These are phyloP conservation scores for Quercus phellos DNA, from an alignment of 331 rosid genomes.

Conservation along the genomic window DNA sequence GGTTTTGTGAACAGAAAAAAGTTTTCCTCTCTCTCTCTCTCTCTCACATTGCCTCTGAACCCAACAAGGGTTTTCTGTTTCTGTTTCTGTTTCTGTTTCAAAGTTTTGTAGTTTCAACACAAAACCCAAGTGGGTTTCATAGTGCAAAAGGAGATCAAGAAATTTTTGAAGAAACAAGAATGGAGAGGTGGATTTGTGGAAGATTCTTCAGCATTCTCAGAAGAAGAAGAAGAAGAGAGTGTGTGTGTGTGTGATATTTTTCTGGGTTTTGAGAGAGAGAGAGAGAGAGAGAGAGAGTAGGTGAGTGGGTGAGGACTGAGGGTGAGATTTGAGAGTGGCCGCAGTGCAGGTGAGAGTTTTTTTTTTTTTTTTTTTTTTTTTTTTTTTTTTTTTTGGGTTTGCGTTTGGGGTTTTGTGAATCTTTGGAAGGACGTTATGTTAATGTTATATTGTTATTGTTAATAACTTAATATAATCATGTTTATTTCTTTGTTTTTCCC, in stretches of 20 bases:
- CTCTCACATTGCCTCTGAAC: conserved; percentile 52
- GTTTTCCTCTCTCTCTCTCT: background rate
- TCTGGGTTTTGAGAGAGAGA: conserved; percentile 18
- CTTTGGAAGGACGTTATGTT: conserved; percentile 53
- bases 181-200: conserved; percentile 24
- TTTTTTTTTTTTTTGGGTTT: background rate
- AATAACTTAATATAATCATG: conserved; percentile 6
- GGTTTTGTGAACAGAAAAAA: background rate
- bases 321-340: conserved; percentile 20
- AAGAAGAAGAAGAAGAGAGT: conserved; percentile 28
- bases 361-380: background rate
- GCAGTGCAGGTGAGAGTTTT: conserved; percentile 6
- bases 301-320: conserved; percentile 2
- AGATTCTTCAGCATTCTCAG: conserved; percentile 35
- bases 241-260: background rate
- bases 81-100: too few relatives aligned
- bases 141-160: conserved; percentile 30
- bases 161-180: conserved; percentile 5
- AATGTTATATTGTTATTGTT: too few relatives aligned
- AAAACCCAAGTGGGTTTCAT: conserved; percentile 8
- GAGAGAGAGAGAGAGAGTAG: conserved; percentile 16
- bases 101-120: conserved; percentile 2
- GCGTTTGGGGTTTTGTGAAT: conserved; percentile 36
- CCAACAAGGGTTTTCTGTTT: background rate
- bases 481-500: background rate